Evolutionary conservation across 257 asterid genomes (phyloP).

Genomic region (Perilla frutescens): DNA sequence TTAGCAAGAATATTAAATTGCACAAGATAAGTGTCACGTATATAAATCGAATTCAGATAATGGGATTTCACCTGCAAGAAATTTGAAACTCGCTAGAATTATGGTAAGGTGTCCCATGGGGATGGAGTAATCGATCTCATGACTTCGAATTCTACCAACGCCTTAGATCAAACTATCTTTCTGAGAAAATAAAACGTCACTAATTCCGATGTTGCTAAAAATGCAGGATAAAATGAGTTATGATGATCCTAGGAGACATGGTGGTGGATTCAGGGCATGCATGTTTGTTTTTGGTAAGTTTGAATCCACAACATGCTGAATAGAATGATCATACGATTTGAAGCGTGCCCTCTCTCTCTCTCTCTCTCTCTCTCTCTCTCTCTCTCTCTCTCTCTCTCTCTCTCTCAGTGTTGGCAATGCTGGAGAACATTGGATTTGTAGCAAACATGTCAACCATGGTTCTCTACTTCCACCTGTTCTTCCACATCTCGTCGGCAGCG

Average conservation of each 20-base stretch:
- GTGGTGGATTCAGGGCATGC: slow-evolving; percentile 51
- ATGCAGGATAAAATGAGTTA: slow-evolving; percentile 27
- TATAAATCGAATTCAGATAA: slow-evolving; percentile 11
- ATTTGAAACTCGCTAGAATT: not conserved
- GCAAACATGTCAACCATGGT: slow-evolving; percentile 58
- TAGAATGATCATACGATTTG: not conserved
- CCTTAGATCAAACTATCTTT: too few species aligned
- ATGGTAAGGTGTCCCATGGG: not conserved
- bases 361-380: not conserved
- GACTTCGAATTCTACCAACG: too few species aligned
- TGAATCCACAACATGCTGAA: not conserved
- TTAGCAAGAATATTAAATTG: slow-evolving; percentile 7
- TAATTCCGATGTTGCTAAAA: not conserved
- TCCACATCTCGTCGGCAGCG: slow-evolving; percentile 45
- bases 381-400: not conserved
- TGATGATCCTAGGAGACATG: slow-evolving; percentile 17
- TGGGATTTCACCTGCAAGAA: slow-evolving; percentile 11
- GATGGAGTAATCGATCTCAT: too few species aligned
- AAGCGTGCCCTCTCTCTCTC: not conserved
- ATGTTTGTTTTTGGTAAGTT: slow-evolving; percentile 39
- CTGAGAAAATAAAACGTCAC: not conserved
- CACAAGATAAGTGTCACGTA: not conserved
- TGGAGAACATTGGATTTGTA: slow-evolving; percentile 56
- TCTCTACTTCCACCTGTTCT: slow-evolving; percentile 51
- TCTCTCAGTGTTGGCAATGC: slow-evolving; percentile 42